Percentiles rank a stretch among this genome's conserved stretches.
Evolutionary conservation across 805 yeast genomes (phyloP).

Genomic region (Middelhovenomyces tepae): DNA sequence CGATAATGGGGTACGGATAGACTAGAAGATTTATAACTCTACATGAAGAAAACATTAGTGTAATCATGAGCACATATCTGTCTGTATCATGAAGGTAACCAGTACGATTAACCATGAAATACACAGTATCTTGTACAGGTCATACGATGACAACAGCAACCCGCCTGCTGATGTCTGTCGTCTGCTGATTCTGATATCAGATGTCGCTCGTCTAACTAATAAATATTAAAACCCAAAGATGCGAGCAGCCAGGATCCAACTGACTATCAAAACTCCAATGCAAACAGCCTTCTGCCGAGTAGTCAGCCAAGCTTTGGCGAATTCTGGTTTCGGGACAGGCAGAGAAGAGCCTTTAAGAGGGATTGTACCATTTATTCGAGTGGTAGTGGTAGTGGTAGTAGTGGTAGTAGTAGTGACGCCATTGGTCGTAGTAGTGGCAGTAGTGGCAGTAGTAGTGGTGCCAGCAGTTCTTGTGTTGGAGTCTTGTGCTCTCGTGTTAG

Average conservation of each 20-base stretch:
- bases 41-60: background rate
- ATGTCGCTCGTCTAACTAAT: background rate
- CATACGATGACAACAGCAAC: constrained; percentile 6
- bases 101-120: background rate
- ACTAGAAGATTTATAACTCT: no score
- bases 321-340: no score
- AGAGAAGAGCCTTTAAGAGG: no score
- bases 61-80: constrained; percentile 2
- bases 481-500: no score
- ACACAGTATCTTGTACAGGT: constrained; percentile 1
- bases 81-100: background rate
- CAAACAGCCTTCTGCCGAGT: constrained; percentile 11
- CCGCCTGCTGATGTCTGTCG: constrained; percentile 4
- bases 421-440: no score
- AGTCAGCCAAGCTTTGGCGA: no score
- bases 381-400: no score
- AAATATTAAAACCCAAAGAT: constrained; percentile 2
- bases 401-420: no score
- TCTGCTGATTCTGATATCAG: constrained; percentile 1
- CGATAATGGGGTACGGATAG: no score
- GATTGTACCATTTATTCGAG: no score
- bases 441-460: no score
- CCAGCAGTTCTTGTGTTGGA: no score
- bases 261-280: constrained; percentile 11
- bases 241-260: constrained; percentile 12